phyloP scores from a whole-genome alignment of 306 rosid genomes.

The Gleditsia sinensis region DNA sequence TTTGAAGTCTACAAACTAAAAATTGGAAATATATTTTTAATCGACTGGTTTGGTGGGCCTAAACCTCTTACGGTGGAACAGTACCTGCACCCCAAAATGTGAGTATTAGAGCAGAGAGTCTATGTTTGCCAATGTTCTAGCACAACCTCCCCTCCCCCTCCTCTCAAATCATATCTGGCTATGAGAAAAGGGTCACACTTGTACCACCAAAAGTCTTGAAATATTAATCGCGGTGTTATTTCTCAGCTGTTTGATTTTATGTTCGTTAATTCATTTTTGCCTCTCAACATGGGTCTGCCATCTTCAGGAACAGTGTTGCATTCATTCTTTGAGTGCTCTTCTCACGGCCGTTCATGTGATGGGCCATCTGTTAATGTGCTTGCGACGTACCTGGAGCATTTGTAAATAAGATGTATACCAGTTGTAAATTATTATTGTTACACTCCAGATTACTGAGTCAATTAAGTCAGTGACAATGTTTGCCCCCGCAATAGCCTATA shows the following conservation, averaged over 20 bases:
- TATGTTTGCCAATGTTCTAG: background rate
- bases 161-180: too few relatives aligned
- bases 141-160: background rate
- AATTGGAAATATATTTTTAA: constrained; percentile 73
- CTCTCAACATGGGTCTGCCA: constrained; percentile 3
- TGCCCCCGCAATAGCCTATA: background rate
- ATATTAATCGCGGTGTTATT: background rate
- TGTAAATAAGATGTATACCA: constrained; percentile 18
- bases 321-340: constrained; percentile 38
- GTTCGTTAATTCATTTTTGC: constrained; percentile 12
- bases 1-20: constrained; percentile 75
- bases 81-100: constrained; percentile 60
- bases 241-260: background rate
- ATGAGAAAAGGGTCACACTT: background rate
- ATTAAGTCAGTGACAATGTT: background rate
- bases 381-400: constrained; percentile 6
- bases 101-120: constrained; percentile 33
- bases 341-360: background rate
- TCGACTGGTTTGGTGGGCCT: constrained; percentile 88
- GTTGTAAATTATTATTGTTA: background rate
- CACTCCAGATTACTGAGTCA: background rate
- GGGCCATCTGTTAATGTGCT: constrained; percentile 29
- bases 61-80: constrained; percentile 75
- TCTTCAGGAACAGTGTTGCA: constrained; percentile 43
- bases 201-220: background rate